Conservation (phyloP, 73 alveolate species). For the Blepharisma stoltei region DNA sequence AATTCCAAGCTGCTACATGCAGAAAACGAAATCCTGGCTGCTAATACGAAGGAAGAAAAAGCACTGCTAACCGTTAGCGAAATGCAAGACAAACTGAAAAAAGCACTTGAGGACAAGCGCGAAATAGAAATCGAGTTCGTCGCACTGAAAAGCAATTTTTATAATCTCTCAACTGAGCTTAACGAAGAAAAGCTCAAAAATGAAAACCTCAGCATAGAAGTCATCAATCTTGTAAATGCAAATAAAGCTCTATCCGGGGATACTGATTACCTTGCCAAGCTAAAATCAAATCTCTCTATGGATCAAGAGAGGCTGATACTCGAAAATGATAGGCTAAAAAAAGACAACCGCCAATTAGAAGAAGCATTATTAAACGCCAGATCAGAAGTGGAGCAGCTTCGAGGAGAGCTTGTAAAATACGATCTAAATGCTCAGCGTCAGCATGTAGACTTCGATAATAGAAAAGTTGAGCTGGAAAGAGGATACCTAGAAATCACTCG, state of each 20-base stretch:
- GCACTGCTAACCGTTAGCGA: slow-evolving; percentile 61
- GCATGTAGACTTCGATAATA: slow-evolving; percentile 64
- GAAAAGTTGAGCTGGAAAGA: slow-evolving; percentile 70
- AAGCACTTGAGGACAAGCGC: slow-evolving; percentile 66
- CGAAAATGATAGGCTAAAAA: slow-evolving; percentile 63
- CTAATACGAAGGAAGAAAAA: slow-evolving; percentile 81
- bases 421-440: slow-evolving; percentile 64
- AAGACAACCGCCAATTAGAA: slow-evolving; percentile 52
- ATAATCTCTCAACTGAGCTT: slow-evolving; percentile 77
- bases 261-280: slow-evolving; percentile 40
- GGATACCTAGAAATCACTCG: slow-evolving; percentile 67
- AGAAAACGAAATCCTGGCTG: slow-evolving; percentile 87
- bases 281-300: background rate
- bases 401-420: slow-evolving; percentile 67
- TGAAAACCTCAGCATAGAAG: slow-evolving; percentile 81
- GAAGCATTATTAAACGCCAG: slow-evolving; percentile 74
- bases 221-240: slow-evolving; percentile 78
- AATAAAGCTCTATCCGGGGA: slow-evolving; percentile 68
- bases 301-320: slow-evolving; percentile 1
- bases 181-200: slow-evolving; percentile 83
- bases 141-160: slow-evolving; percentile 88
- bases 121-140: slow-evolving; percentile 84
- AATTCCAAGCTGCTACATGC: slow-evolving; percentile 92
- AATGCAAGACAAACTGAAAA: slow-evolving; percentile 69
- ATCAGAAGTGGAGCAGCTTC: slow-evolving; percentile 82